phyloP scores from a whole-genome alignment of 805 yeast species.

The Maudiozyma saulgeensis region DNA sequence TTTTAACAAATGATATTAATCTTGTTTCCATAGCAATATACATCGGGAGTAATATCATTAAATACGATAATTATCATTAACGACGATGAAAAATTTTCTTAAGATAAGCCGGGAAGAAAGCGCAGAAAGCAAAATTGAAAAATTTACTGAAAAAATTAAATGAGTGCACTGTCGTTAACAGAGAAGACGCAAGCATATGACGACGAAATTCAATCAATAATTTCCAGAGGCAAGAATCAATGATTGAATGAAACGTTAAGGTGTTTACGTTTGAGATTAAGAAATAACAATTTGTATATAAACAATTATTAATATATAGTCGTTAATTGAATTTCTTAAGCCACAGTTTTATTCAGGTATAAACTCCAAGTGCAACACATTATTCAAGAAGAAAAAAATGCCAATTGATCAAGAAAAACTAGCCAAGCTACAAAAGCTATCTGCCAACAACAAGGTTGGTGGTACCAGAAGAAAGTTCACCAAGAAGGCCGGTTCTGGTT shows the following conservation, averaged over 20 bases:
- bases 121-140: background rate
- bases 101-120: background rate
- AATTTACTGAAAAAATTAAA: background rate
- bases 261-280: no score
- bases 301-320: no score
- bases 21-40: background rate
- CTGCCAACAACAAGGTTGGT: constrained; percentile 74
- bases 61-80: background rate
- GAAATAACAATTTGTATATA: no score
- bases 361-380: background rate
- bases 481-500: constrained; percentile 42
- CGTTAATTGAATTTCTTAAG: no score
- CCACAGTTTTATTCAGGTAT: no score
- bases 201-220: no score
- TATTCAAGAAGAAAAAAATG: constrained; percentile 33
- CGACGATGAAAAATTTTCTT: background rate
- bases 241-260: no score
- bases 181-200: no score
- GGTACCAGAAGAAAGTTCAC: constrained; percentile 86
- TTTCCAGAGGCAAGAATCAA: no score
- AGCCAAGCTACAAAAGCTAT: constrained; percentile 76
- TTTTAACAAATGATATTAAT: no score
- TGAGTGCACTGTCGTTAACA: no score
- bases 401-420: constrained; percentile 90
- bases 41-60: background rate